Evolutionary conservation across 371 early-diverging fungal genomes (phyloP), one percentile per base, ranked within the genome.

Genomic region (Mortierella sp.): DNA sequence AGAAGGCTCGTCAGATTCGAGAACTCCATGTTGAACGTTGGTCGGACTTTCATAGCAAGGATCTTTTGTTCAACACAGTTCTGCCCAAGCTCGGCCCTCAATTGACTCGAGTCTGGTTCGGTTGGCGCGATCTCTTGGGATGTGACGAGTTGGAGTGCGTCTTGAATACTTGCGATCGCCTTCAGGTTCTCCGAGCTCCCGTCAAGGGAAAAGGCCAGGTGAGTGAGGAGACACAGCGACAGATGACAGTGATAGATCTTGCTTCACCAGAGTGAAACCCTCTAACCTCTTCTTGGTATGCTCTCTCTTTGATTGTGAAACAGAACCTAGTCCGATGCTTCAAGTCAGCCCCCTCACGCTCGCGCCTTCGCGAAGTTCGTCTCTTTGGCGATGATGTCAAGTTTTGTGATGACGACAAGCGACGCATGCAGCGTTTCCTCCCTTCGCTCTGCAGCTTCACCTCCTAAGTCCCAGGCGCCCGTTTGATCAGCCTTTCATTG

Each of bases 141-240:
- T 68, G 65, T 25, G 69, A 76, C 41, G 77, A 76, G n/a, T 54
- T 76, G 6, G 69, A 76, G 22, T 61, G 55, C 2, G 77, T 76
- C n/a, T 50, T 76, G 34, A 64, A 64, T 17, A 60, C 64, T 10
- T 76, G 77, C 29, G 62, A 76, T 25, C 69, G 65, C 9, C 77
- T 76, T 13, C 69, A 76, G 44, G 69, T 76, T 29, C 69, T 76
- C 14, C 77, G 77, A 24, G 77, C 77, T 41, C 77, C 77, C 45
- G 77, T 76, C 62, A 76, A 68, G 52, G 77, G 77, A 58, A 76
- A 76, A 60, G 69, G 77, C 65, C 77, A 76, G 77, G 77, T 76
- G 21, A 62, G 60, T 10, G 7, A 34, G 10, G 34, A 10, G 10
- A 34, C 34, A 34, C 27, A 49, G 17, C 13, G 45, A 53, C 13